These are phyloP conservation scores for Hypericum perforatum DNA, from an alignment of 345 rosid genomes.

Conservation along the genomic window DNA sequence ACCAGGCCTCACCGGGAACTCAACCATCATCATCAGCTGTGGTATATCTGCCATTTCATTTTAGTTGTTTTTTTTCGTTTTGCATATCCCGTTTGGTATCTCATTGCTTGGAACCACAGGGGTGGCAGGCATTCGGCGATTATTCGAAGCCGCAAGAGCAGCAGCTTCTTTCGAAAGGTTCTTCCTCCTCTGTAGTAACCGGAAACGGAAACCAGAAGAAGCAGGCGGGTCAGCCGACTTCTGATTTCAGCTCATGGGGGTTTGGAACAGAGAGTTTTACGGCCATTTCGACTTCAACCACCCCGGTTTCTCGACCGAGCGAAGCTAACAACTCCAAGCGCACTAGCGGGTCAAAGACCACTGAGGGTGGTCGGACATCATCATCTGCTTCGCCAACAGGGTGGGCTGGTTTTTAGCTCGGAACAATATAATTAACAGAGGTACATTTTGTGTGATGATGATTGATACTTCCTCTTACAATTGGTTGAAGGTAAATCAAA, in stretches of 20 bases:
- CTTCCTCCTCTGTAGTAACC: conserved; percentile 38
- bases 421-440: too few relatives aligned
- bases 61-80: background rate
- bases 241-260: conserved; percentile 61
- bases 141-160: conserved; percentile 36
- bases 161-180: conserved; percentile 32
- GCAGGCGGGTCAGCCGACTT: conserved; percentile 38
- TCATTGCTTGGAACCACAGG: conserved; percentile 28
- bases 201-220: conserved; percentile 33
- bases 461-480: too few relatives aligned
- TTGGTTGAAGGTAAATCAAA: too few relatives aligned
- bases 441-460: too few relatives aligned
- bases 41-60: conserved; percentile 22
- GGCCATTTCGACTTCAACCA: conserved; percentile 34
- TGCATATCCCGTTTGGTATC: background rate
- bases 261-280: conserved; percentile 69
- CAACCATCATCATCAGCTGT: conserved; percentile 27
- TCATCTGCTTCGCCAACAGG: conserved; percentile 83
- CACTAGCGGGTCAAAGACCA: conserved; percentile 30
- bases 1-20: conserved; percentile 36
- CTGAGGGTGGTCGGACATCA: conserved; percentile 40
- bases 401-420: conserved; percentile 85
- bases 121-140: conserved; percentile 79
- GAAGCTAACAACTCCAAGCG: conserved; percentile 46
- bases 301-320: conserved; percentile 26